Percentiles rank a stretch among this genome's conserved stretches.
phyloP scores from a whole-genome alignment of 176 grass and related monocot species.

The Oryza australiensis region DNA sequence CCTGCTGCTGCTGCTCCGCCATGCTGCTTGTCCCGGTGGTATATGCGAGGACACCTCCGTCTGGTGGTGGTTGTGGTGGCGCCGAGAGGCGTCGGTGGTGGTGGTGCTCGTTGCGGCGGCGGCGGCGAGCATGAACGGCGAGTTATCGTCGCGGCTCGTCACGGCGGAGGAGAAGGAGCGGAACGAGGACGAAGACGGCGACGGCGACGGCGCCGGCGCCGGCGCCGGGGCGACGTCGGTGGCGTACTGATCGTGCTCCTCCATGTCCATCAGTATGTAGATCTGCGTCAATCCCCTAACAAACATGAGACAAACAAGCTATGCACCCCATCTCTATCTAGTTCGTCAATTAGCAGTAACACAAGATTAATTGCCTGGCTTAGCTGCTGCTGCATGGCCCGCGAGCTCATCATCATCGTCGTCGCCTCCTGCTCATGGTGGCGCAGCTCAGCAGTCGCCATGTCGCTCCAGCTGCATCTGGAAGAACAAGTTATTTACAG shows the following conservation, averaged over 20 bases:
- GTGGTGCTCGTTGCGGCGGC: neutral
- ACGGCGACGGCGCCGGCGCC: too few species aligned
- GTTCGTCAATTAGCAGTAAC: neutral
- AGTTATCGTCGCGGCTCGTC: neutral
- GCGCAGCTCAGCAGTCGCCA: neutral
- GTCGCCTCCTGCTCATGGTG: neutral
- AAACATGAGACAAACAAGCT: neutral
- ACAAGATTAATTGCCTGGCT: neutral
- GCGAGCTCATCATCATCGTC: neutral
- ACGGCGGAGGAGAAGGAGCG: neutral
- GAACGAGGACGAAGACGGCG: conserved; percentile 12
- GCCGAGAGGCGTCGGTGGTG: neutral
- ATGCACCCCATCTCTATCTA: too few species aligned
- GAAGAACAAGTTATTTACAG: too few species aligned
- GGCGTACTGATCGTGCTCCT: neutral
- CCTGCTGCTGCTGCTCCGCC: too few species aligned
- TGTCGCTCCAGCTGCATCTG: neutral
- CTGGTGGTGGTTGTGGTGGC: neutral
- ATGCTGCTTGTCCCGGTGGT: neutral
- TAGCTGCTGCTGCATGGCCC: conserved; percentile 9
- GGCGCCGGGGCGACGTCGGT: neutral
- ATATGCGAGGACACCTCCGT: conserved; percentile 1
- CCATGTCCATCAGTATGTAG: conserved; percentile 22
- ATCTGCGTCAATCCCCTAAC: conserved; percentile 10
- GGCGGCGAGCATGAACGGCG: neutral